Conservation (phyloP, 768 basidiomycete species). For the Chlorophyllum brunneum region DNA sequence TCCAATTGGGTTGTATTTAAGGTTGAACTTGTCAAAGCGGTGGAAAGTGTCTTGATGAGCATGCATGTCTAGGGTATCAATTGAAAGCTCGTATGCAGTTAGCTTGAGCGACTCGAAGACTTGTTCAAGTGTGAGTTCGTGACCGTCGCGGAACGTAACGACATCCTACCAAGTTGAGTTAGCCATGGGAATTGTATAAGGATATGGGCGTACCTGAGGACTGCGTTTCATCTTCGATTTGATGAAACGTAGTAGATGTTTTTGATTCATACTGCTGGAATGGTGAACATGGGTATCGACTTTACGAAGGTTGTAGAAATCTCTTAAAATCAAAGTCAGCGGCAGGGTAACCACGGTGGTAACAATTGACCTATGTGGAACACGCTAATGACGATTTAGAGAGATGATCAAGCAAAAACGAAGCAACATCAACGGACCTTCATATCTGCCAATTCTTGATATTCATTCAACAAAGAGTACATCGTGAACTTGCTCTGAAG, state of each 20-base stretch:
- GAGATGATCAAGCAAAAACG: not conserved
- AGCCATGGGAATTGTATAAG: not conserved
- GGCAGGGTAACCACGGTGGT: not conserved
- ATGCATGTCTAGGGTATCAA: conserved; percentile 99
- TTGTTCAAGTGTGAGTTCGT: conserved; percentile 81
- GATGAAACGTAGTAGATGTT: conserved; percentile 96
- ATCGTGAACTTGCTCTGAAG: conserved; percentile 91
- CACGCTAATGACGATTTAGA: conserved; percentile 39
- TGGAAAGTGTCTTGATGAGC: conserved; percentile 98
- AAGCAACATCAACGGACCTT: conserved; percentile 55
- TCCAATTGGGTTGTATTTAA: conserved; percentile 96
- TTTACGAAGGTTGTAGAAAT: conserved; percentile 97
- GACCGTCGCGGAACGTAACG: conserved; percentile 92
- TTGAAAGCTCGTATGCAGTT: conserved; percentile 95
- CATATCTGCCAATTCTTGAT: conserved; percentile 93
- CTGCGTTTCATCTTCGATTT: conserved; percentile 96
- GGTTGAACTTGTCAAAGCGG: conserved; percentile 96
- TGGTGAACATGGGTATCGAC: conserved; percentile 99
- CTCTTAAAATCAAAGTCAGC: conserved; percentile 43
- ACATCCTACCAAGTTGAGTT: conserved; percentile 58
- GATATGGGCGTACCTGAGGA: conserved; percentile 54
- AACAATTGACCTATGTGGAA: conserved; percentile 69
- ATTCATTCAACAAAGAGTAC: conserved; percentile 89
- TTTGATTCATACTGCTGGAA: conserved; percentile 99
- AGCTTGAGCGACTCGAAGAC: conserved; percentile 96